Evolutionary conservation across 148 eudicot species (phyloP).

Genomic region (Gaultheria prostrata): DNA sequence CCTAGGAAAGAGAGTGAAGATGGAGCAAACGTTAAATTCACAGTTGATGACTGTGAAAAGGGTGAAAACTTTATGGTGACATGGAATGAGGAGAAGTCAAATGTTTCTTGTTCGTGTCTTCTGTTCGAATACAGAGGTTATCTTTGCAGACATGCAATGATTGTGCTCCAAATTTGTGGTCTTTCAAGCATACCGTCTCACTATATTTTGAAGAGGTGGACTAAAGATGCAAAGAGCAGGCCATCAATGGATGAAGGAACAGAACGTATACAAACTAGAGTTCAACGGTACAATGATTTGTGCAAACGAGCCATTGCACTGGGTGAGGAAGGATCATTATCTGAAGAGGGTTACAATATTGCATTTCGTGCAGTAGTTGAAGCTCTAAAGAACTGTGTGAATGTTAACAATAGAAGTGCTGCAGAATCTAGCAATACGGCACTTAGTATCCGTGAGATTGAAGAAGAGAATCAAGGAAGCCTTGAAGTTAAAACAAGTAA

Average conservation of each 20-base stretch:
- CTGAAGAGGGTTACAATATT: conserved; percentile 43
- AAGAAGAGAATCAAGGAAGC: conserved; percentile 35
- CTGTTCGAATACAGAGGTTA: conserved; percentile 47
- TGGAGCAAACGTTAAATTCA: conserved; percentile 25
- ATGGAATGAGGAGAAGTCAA: conserved; percentile 37
- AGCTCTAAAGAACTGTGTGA: conserved; percentile 47
- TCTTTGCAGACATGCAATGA: conserved; percentile 54
- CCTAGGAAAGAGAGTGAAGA: conserved; percentile 42
- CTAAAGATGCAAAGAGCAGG: conserved; percentile 48
- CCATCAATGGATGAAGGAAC: conserved; percentile 28
- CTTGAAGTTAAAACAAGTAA: conserved; percentile 28
- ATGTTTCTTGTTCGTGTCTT: conserved; percentile 48
- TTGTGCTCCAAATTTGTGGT: conserved; percentile 60
- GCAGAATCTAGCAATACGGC: conserved; percentile 33
- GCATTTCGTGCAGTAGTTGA: conserved; percentile 51
- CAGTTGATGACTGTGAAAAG: conserved; percentile 46
- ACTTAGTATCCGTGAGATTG: conserved; percentile 32
- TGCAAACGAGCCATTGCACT: conserved; percentile 49
- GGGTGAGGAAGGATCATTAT: conserved; percentile 58
- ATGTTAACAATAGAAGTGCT: conserved; percentile 38
- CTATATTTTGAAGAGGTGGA: conserved; percentile 53
- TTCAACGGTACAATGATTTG: conserved; percentile 41
- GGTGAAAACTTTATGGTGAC: conserved; percentile 39
- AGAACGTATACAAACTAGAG: conserved; percentile 38
- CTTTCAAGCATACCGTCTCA: conserved; percentile 40